Evolutionary conservation across 331 rosid species (phyloP).

Genomic region (Malus hybrid): DNA sequence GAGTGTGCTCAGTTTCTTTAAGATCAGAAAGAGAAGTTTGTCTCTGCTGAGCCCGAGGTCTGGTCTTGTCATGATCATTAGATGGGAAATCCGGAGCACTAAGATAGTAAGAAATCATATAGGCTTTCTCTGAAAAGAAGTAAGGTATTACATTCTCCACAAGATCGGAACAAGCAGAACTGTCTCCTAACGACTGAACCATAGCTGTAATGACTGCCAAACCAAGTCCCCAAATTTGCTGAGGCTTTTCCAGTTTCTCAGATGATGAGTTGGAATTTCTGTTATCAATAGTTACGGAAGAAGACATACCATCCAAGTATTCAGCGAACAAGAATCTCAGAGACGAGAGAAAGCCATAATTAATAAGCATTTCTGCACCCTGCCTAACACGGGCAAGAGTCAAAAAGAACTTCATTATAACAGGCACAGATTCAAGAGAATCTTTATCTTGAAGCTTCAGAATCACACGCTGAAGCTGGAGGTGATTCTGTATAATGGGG

Average conservation of each 20-base stretch:
- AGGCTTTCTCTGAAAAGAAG: conserved; percentile 71
- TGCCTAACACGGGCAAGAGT: conserved; percentile 77
- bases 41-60: conserved; percentile 62
- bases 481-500: conserved; percentile 70
- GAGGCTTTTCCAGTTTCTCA: conserved; percentile 48
- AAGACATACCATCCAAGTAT: conserved; percentile 30
- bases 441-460: conserved; percentile 70
- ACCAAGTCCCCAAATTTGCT: conserved; percentile 81
- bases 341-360: conserved; percentile 62
- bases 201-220: conserved; percentile 82
- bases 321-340: conserved; percentile 57
- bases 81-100: conserved; percentile 67
- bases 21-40: conserved; percentile 55
- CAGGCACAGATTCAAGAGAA: conserved; percentile 36
- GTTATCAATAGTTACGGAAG: conserved; percentile 24
- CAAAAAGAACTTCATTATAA: conserved; percentile 72
- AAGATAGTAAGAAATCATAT: conserved; percentile 57
- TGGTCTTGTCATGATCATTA: conserved; percentile 71
- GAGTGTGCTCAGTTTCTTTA: conserved; percentile 76
- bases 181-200: conserved; percentile 80
- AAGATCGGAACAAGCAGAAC: conserved; percentile 58
- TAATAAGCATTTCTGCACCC: conserved; percentile 84
- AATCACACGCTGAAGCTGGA: conserved; percentile 57
- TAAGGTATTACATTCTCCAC: conserved; percentile 69
- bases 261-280: conserved; percentile 24